These are phyloP conservation scores for Chalaropsis ovoidea DNA, from an alignment of 2,329 filamentous ascomycete species.

Conservation along the genomic window DNA sequence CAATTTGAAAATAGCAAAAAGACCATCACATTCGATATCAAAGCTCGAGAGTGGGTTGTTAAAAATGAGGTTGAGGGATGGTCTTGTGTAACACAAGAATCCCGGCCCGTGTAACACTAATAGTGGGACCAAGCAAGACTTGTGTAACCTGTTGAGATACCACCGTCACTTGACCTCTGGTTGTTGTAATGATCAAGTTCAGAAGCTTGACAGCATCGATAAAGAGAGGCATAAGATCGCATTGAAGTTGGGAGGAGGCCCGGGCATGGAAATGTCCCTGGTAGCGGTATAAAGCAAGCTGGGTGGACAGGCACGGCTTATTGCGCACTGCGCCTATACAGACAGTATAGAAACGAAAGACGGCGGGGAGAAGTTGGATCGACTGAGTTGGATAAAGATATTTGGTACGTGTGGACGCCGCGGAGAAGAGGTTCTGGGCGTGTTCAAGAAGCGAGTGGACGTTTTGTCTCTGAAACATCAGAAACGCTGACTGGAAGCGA, in stretches of 20 bases:
- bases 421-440: not conserved
- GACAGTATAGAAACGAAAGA: not conserved
- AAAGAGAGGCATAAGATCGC: not conserved
- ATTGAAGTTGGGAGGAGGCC: not conserved
- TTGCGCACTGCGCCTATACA: conserved; percentile 16
- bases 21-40: not conserved
- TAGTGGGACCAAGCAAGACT: not conserved
- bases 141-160: not conserved
- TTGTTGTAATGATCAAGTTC: not conserved
- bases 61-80: not conserved
- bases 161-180: not conserved
- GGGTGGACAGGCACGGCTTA: conserved; percentile 24
- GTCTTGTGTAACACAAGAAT: not conserved
- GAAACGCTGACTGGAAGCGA: conserved; percentile 5
- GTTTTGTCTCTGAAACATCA: conserved; percentile 6
- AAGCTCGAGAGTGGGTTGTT: not conserved
- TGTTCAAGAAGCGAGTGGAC: not conserved
- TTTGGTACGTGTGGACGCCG: not conserved
- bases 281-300: not conserved
- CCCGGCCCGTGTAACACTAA: not conserved
- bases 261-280: not conserved
- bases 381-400: conserved; percentile 22
- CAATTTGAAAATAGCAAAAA: too few relatives aligned
- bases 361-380: conserved; percentile 3
- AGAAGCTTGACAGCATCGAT: not conserved